Percentiles rank a stretch among this genome's conserved stretches.
Evolutionary conservation across 345 rosid genomes (phyloP).

Genomic region (Noccaea caerulescens): DNA sequence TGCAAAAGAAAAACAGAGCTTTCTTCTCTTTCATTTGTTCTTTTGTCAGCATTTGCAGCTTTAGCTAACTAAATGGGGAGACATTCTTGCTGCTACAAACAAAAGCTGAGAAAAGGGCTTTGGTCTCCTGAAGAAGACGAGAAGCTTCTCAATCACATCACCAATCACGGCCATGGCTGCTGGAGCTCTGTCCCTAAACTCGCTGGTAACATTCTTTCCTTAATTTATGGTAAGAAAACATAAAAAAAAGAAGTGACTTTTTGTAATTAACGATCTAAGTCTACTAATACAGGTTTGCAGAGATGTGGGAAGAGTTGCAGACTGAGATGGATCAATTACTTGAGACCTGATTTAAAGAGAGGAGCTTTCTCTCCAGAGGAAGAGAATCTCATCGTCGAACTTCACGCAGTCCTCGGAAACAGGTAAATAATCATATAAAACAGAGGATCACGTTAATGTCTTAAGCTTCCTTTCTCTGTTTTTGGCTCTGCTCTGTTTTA

Average conservation of each 20-base stretch:
- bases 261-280: neutral
- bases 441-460: slow-evolving; percentile 11
- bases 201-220: slow-evolving; percentile 56
- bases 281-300: slow-evolving; percentile 57
- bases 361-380: slow-evolving; percentile 82
- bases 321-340: slow-evolving; percentile 81
- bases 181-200: slow-evolving; percentile 91
- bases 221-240: neutral
- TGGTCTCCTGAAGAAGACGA: slow-evolving; percentile 96
- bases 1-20: slow-evolving; percentile 21
- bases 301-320: slow-evolving; percentile 89
- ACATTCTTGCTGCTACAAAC: slow-evolving; percentile 79
- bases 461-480: slow-evolving; percentile 2
- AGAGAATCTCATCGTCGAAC: slow-evolving; percentile 76
- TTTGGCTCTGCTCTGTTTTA: slow-evolving; percentile 21
- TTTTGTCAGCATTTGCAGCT: slow-evolving; percentile 36
- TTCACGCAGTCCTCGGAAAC: slow-evolving; percentile 75
- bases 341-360: slow-evolving; percentile 89
- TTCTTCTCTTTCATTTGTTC: slow-evolving; percentile 13
- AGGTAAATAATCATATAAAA: slow-evolving; percentile 47
- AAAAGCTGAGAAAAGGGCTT: slow-evolving; percentile 80
- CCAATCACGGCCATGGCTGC: slow-evolving; percentile 77
- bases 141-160: slow-evolving; percentile 71
- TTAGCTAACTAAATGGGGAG: slow-evolving; percentile 63
- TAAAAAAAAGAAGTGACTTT: neutral